Evolutionary conservation across 1,284 basidiomycete genomes (phyloP).

Genomic region (Pyrrhoderma noxium): DNA sequence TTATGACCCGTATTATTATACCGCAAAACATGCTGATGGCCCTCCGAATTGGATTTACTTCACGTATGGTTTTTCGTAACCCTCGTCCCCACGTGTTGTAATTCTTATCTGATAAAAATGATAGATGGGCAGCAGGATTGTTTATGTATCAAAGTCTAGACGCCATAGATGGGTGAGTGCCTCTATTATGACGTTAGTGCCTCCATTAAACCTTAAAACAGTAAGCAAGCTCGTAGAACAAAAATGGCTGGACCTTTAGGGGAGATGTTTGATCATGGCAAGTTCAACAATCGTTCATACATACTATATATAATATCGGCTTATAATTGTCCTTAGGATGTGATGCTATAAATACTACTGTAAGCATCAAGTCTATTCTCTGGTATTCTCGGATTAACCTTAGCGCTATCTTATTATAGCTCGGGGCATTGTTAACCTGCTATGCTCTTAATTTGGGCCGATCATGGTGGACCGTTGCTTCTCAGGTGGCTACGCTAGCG

Average conservation of each 20-base stretch:
- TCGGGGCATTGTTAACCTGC: conserved; percentile 78
- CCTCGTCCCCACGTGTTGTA: not conserved
- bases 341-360: conserved; percentile 92
- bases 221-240: conserved; percentile 91
- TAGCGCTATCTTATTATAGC: conserved; percentile 33
- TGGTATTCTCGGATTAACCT: not conserved
- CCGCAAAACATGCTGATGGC: conserved; percentile 53
- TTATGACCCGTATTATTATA: conserved; percentile 73
- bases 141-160: conserved; percentile 92
- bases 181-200: not conserved
- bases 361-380: conserved; percentile 29
- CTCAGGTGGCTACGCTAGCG: conserved; percentile 79
- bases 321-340: too few species aligned
- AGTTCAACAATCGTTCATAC: conserved; percentile 27
- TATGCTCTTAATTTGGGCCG: conserved; percentile 86
- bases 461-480: conserved; percentile 93
- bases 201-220: conserved; percentile 27
- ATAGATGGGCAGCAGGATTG: conserved; percentile 82
- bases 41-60: conserved; percentile 83
- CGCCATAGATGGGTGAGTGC: conserved; percentile 76
- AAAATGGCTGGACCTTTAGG: conserved; percentile 95
- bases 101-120: not conserved
- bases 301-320: not conserved
- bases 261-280: conserved; percentile 95
- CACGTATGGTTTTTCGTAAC: conserved; percentile 43